phyloP scores from a whole-genome alignment of 2,329 filamentous ascomycete species.

The Ascochyta rabiei region DNA sequence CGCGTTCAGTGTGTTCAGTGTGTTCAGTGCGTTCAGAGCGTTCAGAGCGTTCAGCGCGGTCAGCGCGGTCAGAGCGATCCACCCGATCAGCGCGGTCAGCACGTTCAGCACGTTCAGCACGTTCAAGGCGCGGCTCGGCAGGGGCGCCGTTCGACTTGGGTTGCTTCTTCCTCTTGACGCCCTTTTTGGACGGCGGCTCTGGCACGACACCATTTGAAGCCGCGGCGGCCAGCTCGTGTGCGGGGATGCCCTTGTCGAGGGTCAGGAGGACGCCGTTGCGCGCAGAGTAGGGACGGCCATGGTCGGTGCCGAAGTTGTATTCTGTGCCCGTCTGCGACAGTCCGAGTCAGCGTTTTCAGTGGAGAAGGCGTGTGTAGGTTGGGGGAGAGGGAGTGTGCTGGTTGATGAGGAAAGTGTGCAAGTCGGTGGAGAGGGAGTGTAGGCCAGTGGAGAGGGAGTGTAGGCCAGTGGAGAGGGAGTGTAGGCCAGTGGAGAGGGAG shows the following conservation, averaged over 20 bases:
- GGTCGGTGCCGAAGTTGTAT: conserved; percentile 48
- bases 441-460: too few species aligned
- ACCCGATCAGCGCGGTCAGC: too few species aligned
- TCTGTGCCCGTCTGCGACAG: conserved; percentile 36
- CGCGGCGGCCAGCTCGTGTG: conserved; percentile 43
- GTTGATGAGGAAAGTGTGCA: too few species aligned
- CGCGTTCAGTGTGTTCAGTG: too few species aligned
- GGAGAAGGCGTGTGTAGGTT: too few species aligned
- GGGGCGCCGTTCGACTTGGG: conserved; percentile 40
- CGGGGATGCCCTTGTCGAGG: conserved; percentile 45
- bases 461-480: not conserved
- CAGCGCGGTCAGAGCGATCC: too few species aligned
- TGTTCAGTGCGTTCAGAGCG: too few species aligned
- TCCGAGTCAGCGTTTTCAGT: too few species aligned
- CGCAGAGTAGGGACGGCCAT: conserved; percentile 47
- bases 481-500: too few species aligned
- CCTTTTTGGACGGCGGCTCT: conserved; percentile 41
- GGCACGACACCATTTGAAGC: conserved; percentile 39
- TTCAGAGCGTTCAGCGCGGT: conserved; percentile 17
- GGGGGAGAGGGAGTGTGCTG: too few species aligned
- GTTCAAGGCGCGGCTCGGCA: conserved; percentile 29
- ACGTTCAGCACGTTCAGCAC: conserved; percentile 14
- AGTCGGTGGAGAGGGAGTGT: too few species aligned
- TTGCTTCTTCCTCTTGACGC: conserved; percentile 43
- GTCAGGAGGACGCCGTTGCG: conserved; percentile 46